Base-by-base conservation (phyloP, 306 rosid genomes). In the Vigna mungo region DNA sequence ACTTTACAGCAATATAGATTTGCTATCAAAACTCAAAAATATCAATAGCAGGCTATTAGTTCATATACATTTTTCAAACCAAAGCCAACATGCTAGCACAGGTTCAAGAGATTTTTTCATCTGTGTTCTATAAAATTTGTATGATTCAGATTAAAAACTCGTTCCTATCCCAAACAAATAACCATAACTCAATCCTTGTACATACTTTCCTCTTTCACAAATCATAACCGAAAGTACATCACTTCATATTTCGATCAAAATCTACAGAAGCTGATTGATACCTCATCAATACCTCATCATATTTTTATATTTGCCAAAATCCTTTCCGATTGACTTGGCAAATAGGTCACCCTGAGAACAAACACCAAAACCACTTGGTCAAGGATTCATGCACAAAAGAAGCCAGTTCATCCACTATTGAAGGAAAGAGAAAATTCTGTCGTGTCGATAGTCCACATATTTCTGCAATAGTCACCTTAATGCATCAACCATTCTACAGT, bases 401-500 rank as follows among this genome's bases (percentile, higher is more conserved):
- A 80, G 68, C 54, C 49, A 71, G 39, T 75, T 20, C 39, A 25
- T 54, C 34, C 59, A 36, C 18, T 25, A 62, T 25, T 21, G 17
- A 72, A 67, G 58, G 56, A 52, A 72, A n/a, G 13, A 12, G 3
- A 6, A 36, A 15, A 44, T 15, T 30, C 34, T 43, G 47, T 52
- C 21, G 8, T 16, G 63, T 32, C 3, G 37, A 14, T 16, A 60
- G 58, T 74, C 72, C 68, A 53, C 60, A 58, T 17, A 32, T 51
- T 61, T 21, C 23, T 11, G 76, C 16, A 27, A 61, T 15, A 1
- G 18, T 87, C 78, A 92, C 88, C 89, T 85, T 70, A 83, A 78
- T 48, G 97, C 86, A 78, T 88, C 94, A 3, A 85, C 82, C 96
- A 92, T 89, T 88, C 96, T 87, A 75, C 92, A 90, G 78, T 96